phyloP scores from a whole-genome alignment of 371 early-diverging fungal species.

The Thermomucor indicae-seudaticae region DNA sequence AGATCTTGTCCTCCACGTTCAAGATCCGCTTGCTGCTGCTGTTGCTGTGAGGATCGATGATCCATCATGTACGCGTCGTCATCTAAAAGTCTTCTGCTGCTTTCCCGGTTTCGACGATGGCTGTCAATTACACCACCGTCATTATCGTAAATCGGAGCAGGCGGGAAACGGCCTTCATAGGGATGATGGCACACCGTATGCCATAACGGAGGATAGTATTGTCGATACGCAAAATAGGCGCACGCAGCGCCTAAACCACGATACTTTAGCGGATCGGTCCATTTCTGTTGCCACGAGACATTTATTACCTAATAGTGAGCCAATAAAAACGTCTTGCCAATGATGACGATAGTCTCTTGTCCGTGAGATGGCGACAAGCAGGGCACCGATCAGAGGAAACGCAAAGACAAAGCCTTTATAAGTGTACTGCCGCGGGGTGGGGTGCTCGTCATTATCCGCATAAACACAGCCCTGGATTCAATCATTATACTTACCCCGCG shows the following conservation, averaged over 20 bases:
- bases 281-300: no score
- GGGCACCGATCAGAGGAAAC: conserved; percentile 61
- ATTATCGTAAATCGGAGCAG: no score
- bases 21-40: no score
- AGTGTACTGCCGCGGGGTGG: conserved; percentile 54
- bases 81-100: no score
- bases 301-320: conserved; percentile 51
- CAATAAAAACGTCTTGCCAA: conserved; percentile 77
- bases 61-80: no score
- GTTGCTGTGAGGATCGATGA: no score
- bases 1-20: no score
- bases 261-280: no score
- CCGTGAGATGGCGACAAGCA: conserved; percentile 68
- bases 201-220: conserved; percentile 5
- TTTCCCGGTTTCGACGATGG: no score
- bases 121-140: no score
- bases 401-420: conserved; percentile 63
- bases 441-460: no score
- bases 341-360: conserved; percentile 80
- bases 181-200: conserved; percentile 5
- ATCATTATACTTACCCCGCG: conserved; percentile 46
- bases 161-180: neutral
- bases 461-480: no score
- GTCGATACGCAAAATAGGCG: conserved; percentile 12
- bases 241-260: neutral